Evolutionary conservation across 2,329 filamentous ascomycete species (phyloP).

Genomic region (Ceratocystis papillata): DNA sequence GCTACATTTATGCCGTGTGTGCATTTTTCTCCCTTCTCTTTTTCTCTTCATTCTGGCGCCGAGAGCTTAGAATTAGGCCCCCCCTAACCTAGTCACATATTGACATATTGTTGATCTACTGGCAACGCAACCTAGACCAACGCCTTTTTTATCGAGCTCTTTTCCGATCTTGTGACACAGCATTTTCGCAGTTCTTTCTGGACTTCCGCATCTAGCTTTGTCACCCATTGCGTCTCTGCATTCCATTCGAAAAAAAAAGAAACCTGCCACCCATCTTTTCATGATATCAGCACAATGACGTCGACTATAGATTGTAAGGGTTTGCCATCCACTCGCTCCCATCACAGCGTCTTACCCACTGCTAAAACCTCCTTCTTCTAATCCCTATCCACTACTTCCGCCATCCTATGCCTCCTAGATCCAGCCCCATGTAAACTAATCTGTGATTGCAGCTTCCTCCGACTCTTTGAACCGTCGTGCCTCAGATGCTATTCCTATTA

Average conservation of each 20-base stretch:
- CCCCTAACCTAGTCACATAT: not conserved
- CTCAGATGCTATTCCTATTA: constrained; percentile 16
- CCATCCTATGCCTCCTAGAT: not conserved
- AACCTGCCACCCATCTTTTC: constrained; percentile 9
- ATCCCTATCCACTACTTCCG: not conserved
- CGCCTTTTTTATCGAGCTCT: not conserved
- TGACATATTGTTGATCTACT: not conserved
- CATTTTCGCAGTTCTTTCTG: not conserved
- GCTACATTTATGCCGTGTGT: not conserved
- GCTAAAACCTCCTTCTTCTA: not conserved
- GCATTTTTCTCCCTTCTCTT: not conserved
- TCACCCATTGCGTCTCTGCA: not conserved
- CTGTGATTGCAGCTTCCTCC: not conserved
- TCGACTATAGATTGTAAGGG: constrained; percentile 21
- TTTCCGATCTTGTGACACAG: not conserved
- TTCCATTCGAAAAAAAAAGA: not conserved
- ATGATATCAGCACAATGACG: constrained; percentile 22
- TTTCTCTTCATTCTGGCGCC: constrained; percentile 1
- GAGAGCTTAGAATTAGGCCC: not conserved
- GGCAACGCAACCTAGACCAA: not conserved
- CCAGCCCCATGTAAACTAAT: constrained; percentile 1
- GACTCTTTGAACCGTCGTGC: constrained; percentile 13
- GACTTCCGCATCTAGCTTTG: constrained; percentile 8
- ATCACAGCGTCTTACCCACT: not conserved
- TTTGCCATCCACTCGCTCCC: constrained; percentile 12